Base-by-base conservation (phyloP, 768 basidiomycete species). In the Hemileccinum impolitum region DNA sequence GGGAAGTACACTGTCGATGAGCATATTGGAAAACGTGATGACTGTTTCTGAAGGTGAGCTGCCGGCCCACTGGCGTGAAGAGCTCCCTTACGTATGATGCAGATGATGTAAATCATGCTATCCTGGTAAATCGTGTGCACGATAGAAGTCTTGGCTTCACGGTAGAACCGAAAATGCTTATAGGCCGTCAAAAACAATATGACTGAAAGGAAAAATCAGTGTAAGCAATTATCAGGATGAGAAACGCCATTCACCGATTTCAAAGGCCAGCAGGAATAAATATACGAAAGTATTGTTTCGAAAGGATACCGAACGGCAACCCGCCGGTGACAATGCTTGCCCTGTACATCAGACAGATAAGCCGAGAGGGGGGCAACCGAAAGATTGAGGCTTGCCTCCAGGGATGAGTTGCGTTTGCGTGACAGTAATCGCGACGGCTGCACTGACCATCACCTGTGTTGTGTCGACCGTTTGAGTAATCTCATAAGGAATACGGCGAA, bases 51-150 rank as follows among this genome's bases (percentile, higher is more conserved):
- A 8, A 39, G 7, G 32, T 51, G 4, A 61, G 39, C 6, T 14
- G 6, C 13, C 1, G n/a, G 5, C 12, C 13, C 2, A 30, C 17
- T 3, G 12, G 4, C 4, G 1, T 11, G 14, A 13, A 12, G 1
- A 31, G 11, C 23, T 5, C 3, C 30, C 57, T 43, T 32, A 60
- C 59, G 19, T 18, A 51, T 47, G 17, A 62, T 55, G 25, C 60
- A 59, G 26, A n/a, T 1, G 14, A 60, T 42, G 14, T 60, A 59
- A 35, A 60, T 25, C 41, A 62, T 47, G 25, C 48, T 28, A 19
- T 59, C 60, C 17, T 50, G 45, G 40, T 62, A 62, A 14, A 45
- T 14, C 6, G 26, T 41, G 28, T 14, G 8, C 15, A 59, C 37
- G 7, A 62, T 45, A 4, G 44, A 25, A 17, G 19, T 15, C 11